These are phyloP conservation scores for Erythrophleum fordii DNA, from an alignment of 306 rosid species.

Conservation along the genomic window DNA sequence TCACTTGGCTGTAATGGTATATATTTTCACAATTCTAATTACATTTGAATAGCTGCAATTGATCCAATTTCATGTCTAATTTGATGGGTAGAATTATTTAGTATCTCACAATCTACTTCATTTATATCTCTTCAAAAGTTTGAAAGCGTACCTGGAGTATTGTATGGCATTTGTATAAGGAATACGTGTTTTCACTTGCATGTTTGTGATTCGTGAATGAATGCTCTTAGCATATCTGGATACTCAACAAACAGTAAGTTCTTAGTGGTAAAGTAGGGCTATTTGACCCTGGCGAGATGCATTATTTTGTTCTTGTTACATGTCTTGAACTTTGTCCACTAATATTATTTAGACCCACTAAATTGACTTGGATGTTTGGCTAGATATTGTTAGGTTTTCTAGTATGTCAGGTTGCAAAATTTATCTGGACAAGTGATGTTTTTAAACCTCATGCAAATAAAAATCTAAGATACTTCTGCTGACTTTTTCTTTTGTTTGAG, in stretches of 20 bases:
- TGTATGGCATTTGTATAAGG: neutral
- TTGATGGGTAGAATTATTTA: neutral
- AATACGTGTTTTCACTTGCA: slow-evolving; percentile 15
- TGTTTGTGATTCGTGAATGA: neutral
- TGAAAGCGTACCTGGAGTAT: neutral
- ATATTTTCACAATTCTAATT: neutral
- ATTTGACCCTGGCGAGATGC: neutral
- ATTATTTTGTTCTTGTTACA: neutral
- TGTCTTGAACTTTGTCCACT: neutral
- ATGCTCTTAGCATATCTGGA: neutral
- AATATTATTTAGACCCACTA: neutral
- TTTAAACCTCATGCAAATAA: neutral
- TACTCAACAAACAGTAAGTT: neutral
- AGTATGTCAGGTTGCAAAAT: neutral
- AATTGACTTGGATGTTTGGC: neutral
- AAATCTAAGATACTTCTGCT: neutral
- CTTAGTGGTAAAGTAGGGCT: neutral
- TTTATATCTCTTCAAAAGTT: neutral
- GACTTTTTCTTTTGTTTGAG: neutral
- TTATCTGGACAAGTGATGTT: neutral
- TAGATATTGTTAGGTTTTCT: neutral
- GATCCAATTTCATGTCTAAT: neutral
- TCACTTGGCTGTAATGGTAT: slow-evolving; percentile 59
- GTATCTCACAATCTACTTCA: neutral
- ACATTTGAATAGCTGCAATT: slow-evolving; percentile 10